Base-by-base conservation (phyloP, 441 rosid species). In the Lepidium campestre region DNA sequence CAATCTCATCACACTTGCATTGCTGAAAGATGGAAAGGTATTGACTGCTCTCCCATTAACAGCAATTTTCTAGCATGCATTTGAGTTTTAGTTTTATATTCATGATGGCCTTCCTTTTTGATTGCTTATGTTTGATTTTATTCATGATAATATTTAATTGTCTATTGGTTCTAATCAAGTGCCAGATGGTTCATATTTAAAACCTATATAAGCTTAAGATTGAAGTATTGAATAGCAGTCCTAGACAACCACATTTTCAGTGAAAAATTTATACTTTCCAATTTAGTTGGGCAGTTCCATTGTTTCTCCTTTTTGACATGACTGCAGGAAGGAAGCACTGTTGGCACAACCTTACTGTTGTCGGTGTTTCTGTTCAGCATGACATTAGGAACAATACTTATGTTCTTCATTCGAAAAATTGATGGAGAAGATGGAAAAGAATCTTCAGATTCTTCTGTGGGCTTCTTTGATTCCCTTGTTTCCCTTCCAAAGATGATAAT, bases 1-100 rank as follows among this genome's bases (percentile, higher is more conserved):
- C 66, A 93, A 93, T 79, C 96, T 93, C 34, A 72, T 93, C 67
- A 79, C 96, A 11, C 93, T 93, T 67, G 88, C 80, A n/a, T 57
- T 93, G 66, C 77, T 93, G 74, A 79, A 78, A 44, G 80, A 81
- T 68, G 89, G 83, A 62, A 47, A 55, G 76, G 97, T 85, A 83
- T 60, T 71, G 54, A 37, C 17, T 74, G 41, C 37, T 57, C 34
- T 71, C 17, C 20, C 2, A 9, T 58, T 34, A 29, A 49, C 27
- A 48, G 1, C 40, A 44, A 57, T 42, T 25, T 35, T 32, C 2
- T 23, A 49, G 61, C 42, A 41, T 71, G n/a, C 11, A 7, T 56
- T 7, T 35, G 57, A 62, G 18, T 22, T 17, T 2, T 12, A 47
- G 40, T 40, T 4, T 14, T 23, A 62, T 35, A 18, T 35, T 35